phyloP scores from a whole-genome alignment of 2,329 filamentous ascomycete genomes.

The Verticillium albo-atrum region DNA sequence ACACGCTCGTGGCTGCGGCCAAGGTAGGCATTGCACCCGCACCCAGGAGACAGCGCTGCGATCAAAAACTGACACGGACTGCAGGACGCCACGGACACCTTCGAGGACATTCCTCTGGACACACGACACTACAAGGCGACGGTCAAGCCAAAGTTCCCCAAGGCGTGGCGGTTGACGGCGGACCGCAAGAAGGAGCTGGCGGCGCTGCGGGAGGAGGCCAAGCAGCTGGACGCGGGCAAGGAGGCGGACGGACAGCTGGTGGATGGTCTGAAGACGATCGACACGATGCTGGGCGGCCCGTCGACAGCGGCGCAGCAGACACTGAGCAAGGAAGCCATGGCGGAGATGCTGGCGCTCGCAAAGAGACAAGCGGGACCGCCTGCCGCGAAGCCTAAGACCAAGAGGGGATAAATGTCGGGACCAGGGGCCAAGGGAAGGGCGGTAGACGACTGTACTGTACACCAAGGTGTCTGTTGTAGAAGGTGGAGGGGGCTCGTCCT shows the following conservation, averaged over 20 bases:
- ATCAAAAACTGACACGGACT: background rate
- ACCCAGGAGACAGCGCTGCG: background rate
- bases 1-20: slow-evolving; percentile 68
- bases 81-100: slow-evolving; percentile 70
- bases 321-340: slow-evolving; percentile 16
- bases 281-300: slow-evolving; percentile 26
- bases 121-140: slow-evolving; percentile 76
- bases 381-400: slow-evolving; percentile 2
- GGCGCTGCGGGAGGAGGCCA: slow-evolving; percentile 47
- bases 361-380: slow-evolving; percentile 4
- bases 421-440: background rate
- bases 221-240: slow-evolving; percentile 50
- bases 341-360: slow-evolving; percentile 22
- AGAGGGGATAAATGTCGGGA: background rate
- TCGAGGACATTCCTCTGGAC: slow-evolving; percentile 86
- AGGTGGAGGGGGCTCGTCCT: background rate
- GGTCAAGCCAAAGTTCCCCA: slow-evolving; percentile 67
- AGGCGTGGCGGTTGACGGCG: slow-evolving; percentile 74
- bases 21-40: slow-evolving; percentile 40
- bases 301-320: slow-evolving; percentile 16
- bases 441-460: background rate
- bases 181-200: slow-evolving; percentile 63
- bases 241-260: slow-evolving; percentile 51
- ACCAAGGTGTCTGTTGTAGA: background rate
- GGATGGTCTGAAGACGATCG: slow-evolving; percentile 49